A percentile compares a stretch with the other conserved stretches of the same genome.
These are phyloP conservation scores for Euphorbia corollata DNA, from an alignment of 441 rosid genomes.

Conservation along the genomic window DNA sequence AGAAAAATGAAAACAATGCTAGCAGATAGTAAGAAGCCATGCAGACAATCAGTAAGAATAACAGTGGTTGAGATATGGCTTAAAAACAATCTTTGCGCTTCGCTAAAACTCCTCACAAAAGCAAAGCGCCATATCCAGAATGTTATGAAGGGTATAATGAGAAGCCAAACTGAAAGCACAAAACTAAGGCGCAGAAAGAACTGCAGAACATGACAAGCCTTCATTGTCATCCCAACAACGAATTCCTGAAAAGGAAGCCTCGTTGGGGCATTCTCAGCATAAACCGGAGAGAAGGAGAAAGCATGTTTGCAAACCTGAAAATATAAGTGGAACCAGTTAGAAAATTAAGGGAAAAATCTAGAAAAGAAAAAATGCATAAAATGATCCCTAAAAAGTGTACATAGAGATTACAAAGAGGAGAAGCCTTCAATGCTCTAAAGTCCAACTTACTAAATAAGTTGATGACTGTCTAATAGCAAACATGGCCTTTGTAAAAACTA, in stretches of 20 bases:
- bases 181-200: slow-evolving; percentile 90
- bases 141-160: slow-evolving; percentile 89
- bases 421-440: neutral
- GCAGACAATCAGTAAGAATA: slow-evolving; percentile 93
- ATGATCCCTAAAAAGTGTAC: neutral
- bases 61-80: slow-evolving; percentile 86
- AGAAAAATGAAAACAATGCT: slow-evolving; percentile 97
- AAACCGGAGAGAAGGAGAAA: slow-evolving; percentile 92
- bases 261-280: slow-evolving; percentile 88
- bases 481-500: neutral
- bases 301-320: slow-evolving; percentile 94
- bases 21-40: slow-evolving; percentile 95
- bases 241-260: slow-evolving; percentile 99
- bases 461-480: neutral
- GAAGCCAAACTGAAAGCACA: slow-evolving; percentile 97
- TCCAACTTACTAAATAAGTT: slow-evolving; percentile 4
- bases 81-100: slow-evolving; percentile 86
- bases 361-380: neutral
- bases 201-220: slow-evolving; percentile 86
- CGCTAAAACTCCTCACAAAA: slow-evolving; percentile 82
- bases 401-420: neutral
- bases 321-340: slow-evolving; percentile 9
- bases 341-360: neutral
- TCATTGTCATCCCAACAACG: slow-evolving; percentile 83
- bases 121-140: slow-evolving; percentile 99